Conservation (phyloP, 1,139 yeast species). For the Trichomonascaceae sp. region DNA sequence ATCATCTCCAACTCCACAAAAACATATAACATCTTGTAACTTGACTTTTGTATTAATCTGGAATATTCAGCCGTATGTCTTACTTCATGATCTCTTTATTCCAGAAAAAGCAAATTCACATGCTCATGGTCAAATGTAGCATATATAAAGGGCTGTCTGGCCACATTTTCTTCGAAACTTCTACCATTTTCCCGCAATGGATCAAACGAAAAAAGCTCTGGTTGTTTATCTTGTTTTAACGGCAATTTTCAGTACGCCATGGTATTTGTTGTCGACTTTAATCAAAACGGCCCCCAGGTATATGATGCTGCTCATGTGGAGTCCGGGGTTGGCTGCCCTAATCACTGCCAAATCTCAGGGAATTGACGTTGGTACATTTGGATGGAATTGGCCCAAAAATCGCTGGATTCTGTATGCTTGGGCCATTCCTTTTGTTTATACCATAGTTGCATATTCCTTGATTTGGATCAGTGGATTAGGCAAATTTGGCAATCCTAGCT, state of each 20-base stretch:
- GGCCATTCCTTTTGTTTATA: background rate
- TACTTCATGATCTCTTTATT: too few relatives aligned
- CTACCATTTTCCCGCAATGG: background rate
- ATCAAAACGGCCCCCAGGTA: background rate
- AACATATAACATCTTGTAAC: too few relatives aligned
- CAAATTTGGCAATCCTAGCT: background rate
- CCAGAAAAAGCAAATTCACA: background rate
- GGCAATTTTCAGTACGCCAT: background rate
- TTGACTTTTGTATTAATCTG: too few relatives aligned
- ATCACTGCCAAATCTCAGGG: background rate
- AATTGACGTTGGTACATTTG: background rate
- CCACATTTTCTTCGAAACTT: background rate
- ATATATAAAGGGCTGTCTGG: background rate
- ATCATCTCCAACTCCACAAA: too few relatives aligned
- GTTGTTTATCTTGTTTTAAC: background rate
- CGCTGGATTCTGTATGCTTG: background rate
- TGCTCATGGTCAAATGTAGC: background rate
- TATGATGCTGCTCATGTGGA: background rate
- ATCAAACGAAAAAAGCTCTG: background rate
- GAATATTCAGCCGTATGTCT: too few relatives aligned
- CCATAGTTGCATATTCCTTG: background rate
- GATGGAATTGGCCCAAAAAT: background rate
- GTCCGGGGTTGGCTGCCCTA: background rate
- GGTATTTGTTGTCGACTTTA: background rate
- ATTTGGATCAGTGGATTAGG: background rate